phyloP scores from a whole-genome alignment of 352 stramenopile species.

The Phytopythium montanum region DNA sequence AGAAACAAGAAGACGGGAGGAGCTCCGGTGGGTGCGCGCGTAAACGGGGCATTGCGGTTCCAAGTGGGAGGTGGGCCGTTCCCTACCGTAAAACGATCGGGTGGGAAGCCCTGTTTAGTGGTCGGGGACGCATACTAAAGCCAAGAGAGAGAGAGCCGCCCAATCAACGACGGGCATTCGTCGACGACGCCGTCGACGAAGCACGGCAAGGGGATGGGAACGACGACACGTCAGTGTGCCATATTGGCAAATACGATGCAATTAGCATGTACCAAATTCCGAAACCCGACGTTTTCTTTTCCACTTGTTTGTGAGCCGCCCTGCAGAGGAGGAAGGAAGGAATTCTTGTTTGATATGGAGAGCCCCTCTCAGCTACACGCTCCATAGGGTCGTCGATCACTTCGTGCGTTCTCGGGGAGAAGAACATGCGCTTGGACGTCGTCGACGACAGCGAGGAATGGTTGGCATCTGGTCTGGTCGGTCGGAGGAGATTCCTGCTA shows the following conservation, averaged over 20 bases:
- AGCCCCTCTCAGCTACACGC: no score
- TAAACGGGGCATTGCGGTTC: neutral
- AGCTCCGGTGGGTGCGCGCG: neutral
- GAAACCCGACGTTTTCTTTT: neutral
- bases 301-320: no score
- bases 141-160: neutral
- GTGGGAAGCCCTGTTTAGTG: neutral
- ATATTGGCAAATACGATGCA: neutral
- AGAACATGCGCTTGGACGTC: no score
- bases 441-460: no score
- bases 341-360: no score
- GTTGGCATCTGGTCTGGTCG: no score
- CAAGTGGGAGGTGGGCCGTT: neutral
- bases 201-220: neutral
- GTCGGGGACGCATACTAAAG: neutral
- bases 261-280: neutral
- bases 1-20: neutral
- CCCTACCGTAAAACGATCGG: neutral
- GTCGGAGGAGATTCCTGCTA: no score
- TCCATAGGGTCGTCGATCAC: no score
- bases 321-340: no score
- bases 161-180: neutral
- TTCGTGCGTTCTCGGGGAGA: no score
- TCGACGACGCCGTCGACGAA: constrained; percentile 12
- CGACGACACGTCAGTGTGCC: no score